Base-by-base conservation (phyloP, 164 flowering plant species). In the Liquidambar formosana region DNA sequence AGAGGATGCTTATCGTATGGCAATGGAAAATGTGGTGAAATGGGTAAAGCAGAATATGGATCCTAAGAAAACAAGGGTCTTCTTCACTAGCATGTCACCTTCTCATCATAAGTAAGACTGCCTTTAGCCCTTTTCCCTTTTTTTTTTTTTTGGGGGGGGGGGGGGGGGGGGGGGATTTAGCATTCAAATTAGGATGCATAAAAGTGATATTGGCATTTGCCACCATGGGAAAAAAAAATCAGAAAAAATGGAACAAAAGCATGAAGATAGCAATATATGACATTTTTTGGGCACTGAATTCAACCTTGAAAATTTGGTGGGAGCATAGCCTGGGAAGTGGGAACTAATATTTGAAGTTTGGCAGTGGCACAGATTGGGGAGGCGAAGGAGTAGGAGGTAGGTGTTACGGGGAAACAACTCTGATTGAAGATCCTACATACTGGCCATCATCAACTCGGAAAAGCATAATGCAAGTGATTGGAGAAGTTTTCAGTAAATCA, bases 351-450 rank as follows among this genome's bases (percentile, higher is more conserved):
- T 46, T 13, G 8, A 56, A 41, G 19, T 19, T 22, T 57, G 14
- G 67, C 82, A 94, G 98, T 82, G 81, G 94, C 73, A 49, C 65
- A 18, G 91, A 92, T 3, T 94, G 98, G 98, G 96, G 94, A 66
- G 92, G 86, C n/a, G 1, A 79, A 79, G 8, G n/a, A n/a, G 64
- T 79, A 27, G 81, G 78, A 0, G 80, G 81, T 0, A 92, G 88
- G 73, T 94, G 98, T 54, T 92, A 84, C 82, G 90, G 90, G 38
- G 71, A 94, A 65, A 92, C 94, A 10, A 80, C 76, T 8, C 60
- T 83, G 27, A 88, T 92, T 3, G 83, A 84, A 56, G 94, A 92
- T 76, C 88, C 90, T 0, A 73, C 67, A 0, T 90, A 92, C 61
- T 90, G 53, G 95, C 91, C 92, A 51, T 75, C 80, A 6, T 85